Percentiles rank a stretch among this genome's conserved stretches.
Evolutionary conservation across 768 basidiomycete species (phyloP).

Genomic region (Sarcodon sp.): DNA sequence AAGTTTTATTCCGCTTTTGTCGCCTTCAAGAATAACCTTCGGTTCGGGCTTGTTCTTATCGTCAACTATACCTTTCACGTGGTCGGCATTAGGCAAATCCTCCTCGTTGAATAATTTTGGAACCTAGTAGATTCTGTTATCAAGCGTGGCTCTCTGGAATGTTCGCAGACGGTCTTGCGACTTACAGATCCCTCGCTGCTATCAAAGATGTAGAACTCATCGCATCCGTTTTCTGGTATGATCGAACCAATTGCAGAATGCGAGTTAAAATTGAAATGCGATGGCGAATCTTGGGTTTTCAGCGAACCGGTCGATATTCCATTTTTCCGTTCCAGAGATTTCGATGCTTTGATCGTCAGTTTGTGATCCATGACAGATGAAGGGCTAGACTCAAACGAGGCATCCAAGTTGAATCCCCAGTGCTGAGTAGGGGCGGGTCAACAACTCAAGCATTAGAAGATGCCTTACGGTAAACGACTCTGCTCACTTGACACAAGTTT

Average conservation of each 20-base stretch:
- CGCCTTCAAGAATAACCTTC: slow-evolving; percentile 40
- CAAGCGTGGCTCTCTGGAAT: slow-evolving; percentile 20
- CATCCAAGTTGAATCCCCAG: slow-evolving; percentile 77
- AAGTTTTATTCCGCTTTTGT: slow-evolving; percentile 45
- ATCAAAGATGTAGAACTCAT: slow-evolving; percentile 19
- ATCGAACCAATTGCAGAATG: slow-evolving; percentile 31
- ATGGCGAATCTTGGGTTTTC: slow-evolving; percentile 7
- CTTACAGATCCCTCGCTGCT: neutral
- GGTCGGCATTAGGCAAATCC: slow-evolving; percentile 12
- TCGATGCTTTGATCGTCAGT: slow-evolving; percentile 24
- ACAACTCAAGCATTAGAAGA: neutral
- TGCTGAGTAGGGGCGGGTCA: slow-evolving; percentile 28
- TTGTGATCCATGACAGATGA: slow-evolving; percentile 38
- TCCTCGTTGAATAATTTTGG: neutral
- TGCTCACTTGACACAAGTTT: slow-evolving; percentile 59
- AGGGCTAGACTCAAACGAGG: slow-evolving; percentile 34
- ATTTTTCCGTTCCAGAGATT: slow-evolving; percentile 39
- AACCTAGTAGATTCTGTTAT: slow-evolving; percentile 11
- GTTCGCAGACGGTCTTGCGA: no score
- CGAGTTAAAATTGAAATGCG: neutral
- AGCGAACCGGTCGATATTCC: slow-evolving; percentile 42
- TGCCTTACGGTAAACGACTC: slow-evolving; percentile 1
- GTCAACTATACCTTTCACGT: slow-evolving; percentile 16
- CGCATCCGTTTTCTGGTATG: slow-evolving; percentile 51
- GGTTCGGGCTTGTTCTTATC: slow-evolving; percentile 20